A percentile compares a stretch with the other conserved stretches of the same genome.
Conservation (phyloP, 345 rosid genomes). For the Arabidopsis arenosa region DNA sequence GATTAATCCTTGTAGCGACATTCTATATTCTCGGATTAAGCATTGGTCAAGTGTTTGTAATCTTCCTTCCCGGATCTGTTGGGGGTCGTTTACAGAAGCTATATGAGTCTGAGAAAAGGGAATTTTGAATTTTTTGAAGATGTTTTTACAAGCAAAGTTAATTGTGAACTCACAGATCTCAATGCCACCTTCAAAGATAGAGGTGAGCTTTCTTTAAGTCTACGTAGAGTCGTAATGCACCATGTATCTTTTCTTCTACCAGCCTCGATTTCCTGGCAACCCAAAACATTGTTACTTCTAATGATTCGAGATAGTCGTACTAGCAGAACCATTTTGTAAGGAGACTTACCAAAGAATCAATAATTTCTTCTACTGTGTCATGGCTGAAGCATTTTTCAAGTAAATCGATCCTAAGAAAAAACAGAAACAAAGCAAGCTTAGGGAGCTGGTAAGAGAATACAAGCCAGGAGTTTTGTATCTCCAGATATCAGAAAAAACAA, state of each 20-base stretch:
- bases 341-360: slow-evolving; percentile 72
- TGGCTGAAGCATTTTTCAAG: slow-evolving; percentile 82
- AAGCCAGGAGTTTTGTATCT: slow-evolving; percentile 19
- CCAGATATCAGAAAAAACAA: slow-evolving; percentile 33
- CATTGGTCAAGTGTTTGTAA: slow-evolving; percentile 82
- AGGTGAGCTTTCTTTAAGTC: slow-evolving; percentile 82
- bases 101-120: neutral
- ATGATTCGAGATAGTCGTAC: slow-evolving; percentile 21
- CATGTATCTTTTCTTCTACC: slow-evolving; percentile 64
- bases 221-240: slow-evolving; percentile 67
- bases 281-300: slow-evolving; percentile 17
- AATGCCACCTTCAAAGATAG: slow-evolving; percentile 88
- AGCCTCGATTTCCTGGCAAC: slow-evolving; percentile 63
- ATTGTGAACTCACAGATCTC: slow-evolving; percentile 75
- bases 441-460: slow-evolving; percentile 20
- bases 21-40: slow-evolving; percentile 78
- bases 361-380: slow-evolving; percentile 87
- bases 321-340: slow-evolving; percentile 19
- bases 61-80: slow-evolving; percentile 84
- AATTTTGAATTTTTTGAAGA: neutral
- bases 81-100: slow-evolving; percentile 23
- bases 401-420: slow-evolving; percentile 59
- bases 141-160: slow-evolving; percentile 18
- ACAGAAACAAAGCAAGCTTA: slow-evolving; percentile 21
- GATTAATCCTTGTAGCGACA: slow-evolving; percentile 76